Evolutionary conservation across 2,329 filamentous ascomycete species (phyloP), one percentile per base, ranked within the genome.

Genomic region (Colletotrichum higginsianum): DNA sequence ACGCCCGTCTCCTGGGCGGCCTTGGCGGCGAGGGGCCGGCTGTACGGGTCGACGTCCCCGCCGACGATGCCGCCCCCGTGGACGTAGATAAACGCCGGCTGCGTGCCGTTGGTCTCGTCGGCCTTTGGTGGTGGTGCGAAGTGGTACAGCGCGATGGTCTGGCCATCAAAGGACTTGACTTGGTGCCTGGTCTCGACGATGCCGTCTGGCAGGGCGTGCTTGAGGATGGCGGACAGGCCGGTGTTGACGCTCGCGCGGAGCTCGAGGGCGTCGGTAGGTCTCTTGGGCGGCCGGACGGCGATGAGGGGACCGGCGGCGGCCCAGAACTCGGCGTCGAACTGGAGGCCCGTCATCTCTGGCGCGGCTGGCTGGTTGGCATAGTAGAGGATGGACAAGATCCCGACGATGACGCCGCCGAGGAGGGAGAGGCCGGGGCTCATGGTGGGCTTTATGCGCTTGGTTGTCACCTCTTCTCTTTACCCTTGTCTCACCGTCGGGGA

Each of bases 11-110:
- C 23, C 1, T 70, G 55, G 1, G 74, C 75, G 40, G 57, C 55
- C 5, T 13, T 46, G 3, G 69, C 69, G 15, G 58, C 58, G 2
- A 69, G 46, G 7, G 66, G 69, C 2, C 69, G 52, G 52, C 60
- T 68, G 52, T 75, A 77, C 2, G 79, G 52, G 3, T 79, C 75
- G 21, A 81, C 75, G 13, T 71, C 74, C 2, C 82, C 77, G 1
- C 75, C 71, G 16, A 85, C 78, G 57, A 82, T 81, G 23, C 84
- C 84, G 18, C 85, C 84, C n/a, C 83, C 83, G 68, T 86, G 84
- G 47, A 81, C 70, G 70, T 84, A 80, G n/a, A 82, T 60, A n/a
- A 84, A 76, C 1, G 80, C 82, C 6, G 79, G 76, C 18, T 74
- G 71, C 26, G 57, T 57, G 11, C 9, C n/a, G 7, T 12, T 15